phyloP scores from a whole-genome alignment of 768 basidiomycete genomes.

The Pholiota conissans region DNA sequence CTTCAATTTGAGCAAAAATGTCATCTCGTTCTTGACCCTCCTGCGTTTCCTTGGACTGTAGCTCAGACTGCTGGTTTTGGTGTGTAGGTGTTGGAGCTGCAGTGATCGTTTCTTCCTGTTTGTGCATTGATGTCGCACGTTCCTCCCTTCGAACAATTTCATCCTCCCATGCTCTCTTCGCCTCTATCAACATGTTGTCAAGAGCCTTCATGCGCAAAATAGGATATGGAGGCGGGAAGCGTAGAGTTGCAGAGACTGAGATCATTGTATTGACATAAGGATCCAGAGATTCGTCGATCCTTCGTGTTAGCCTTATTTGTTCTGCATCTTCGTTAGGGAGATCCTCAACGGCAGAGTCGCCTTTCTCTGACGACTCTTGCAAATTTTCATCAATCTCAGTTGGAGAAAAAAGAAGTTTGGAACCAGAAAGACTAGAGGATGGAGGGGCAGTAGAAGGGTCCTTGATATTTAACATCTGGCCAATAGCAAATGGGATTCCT shows the following conservation, averaged over 20 bases:
- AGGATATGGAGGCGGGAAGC: conserved; percentile 91
- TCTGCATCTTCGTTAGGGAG: conserved; percentile 75
- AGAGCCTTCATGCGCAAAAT: conserved; percentile 86
- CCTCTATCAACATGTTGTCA: conserved; percentile 70
- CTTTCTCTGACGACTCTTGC: conserved; percentile 4
- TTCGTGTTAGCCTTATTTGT: conserved; percentile 64
- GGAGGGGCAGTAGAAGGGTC: conserved; percentile 21
- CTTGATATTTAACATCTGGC: conserved; percentile 25
- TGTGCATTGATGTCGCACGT: conserved; percentile 42
- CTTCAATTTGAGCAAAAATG: conserved; percentile 70
- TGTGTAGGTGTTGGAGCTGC: conserved; percentile 25
- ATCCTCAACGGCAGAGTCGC: conserved; percentile 31
- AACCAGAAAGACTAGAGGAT: conserved; percentile 14
- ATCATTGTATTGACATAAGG: conserved; percentile 87
- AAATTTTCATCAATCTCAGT: conserved; percentile 2
- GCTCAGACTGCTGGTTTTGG: conserved; percentile 10
- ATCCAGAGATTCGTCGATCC: conserved; percentile 80
- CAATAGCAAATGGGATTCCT: conserved; percentile 54
- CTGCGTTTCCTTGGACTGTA: conserved; percentile 8
- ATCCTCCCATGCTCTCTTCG: conserved; percentile 84
- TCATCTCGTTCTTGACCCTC: conserved; percentile 39
- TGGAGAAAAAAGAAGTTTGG: conserved; percentile 14
- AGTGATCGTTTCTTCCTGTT: conserved; percentile 44
- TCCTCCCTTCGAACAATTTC: conserved; percentile 81
- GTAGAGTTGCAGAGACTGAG: conserved; percentile 89